phyloP scores from a whole-genome alignment of 352 stramenopile genomes.

The Globisporangium cederbergense region DNA sequence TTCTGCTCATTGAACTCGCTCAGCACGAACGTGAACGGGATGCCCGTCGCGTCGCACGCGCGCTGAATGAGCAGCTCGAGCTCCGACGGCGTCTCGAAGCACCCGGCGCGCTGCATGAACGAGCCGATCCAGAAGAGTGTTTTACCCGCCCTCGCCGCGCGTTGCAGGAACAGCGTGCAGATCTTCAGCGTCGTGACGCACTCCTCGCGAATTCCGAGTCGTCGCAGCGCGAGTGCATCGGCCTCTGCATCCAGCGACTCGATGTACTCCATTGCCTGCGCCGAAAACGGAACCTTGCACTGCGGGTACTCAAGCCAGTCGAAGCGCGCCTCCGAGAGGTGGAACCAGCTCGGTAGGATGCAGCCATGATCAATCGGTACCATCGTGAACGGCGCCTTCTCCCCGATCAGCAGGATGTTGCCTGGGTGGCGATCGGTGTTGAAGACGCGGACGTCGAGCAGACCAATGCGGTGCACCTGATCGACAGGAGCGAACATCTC shows the following conservation, averaged over 20 bases:
- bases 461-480: slow-evolving; percentile 79
- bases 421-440: slow-evolving; percentile 85
- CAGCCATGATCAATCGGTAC: slow-evolving; percentile 74
- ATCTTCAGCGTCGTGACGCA: slow-evolving; percentile 74
- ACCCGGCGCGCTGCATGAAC: slow-evolving; percentile 65
- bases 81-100: slow-evolving; percentile 60
- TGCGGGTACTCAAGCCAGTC: slow-evolving; percentile 83
- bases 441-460: slow-evolving; percentile 82
- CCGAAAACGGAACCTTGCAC: slow-evolving; percentile 51
- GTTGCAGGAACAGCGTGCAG: slow-evolving; percentile 67
- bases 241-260: slow-evolving; percentile 41
- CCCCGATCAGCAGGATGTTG: slow-evolving; percentile 76
- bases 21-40: slow-evolving; percentile 51
- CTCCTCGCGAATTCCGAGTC: slow-evolving; percentile 65
- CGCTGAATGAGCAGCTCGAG: slow-evolving; percentile 47
- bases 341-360: slow-evolving; percentile 78
- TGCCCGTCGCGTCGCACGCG: slow-evolving; percentile 37
- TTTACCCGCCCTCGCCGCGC: slow-evolving; percentile 40
- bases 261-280: slow-evolving; percentile 46
- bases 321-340: slow-evolving; percentile 74
- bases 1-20: slow-evolving; percentile 68
- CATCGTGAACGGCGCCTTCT: slow-evolving; percentile 78
- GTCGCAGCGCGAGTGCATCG: slow-evolving; percentile 47
- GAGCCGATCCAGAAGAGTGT: slow-evolving; percentile 65
- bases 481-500: slow-evolving; percentile 62